These are phyloP conservation scores for Pseudogymnoascus sp. DNA, from an alignment of 2,329 filamentous ascomycete species.

Conservation along the genomic window DNA sequence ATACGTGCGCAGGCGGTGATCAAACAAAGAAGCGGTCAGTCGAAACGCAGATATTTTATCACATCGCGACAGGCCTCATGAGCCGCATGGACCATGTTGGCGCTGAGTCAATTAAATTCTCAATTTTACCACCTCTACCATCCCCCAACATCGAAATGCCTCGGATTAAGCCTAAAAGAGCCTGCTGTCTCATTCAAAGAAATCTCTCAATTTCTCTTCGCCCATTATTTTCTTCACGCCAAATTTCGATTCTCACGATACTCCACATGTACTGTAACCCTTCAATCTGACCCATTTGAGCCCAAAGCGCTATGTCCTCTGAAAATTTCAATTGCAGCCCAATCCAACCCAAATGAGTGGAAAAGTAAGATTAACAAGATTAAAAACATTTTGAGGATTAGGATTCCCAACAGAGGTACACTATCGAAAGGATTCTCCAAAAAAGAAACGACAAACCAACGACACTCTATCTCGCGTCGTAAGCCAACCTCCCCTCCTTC, in stretches of 20 bases:
- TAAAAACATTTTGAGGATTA: neutral
- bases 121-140: neutral
- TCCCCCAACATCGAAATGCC: neutral
- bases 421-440: neutral
- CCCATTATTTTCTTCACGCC: neutral
- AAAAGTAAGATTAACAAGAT: neutral
- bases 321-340: neutral
- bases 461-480: neutral
- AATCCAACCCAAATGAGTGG: slow-evolving; percentile 3
- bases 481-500: neutral
- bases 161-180: neutral
- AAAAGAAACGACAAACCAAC: neutral
- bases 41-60: neutral
- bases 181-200: neutral
- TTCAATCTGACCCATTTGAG: neutral
- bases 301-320: neutral
- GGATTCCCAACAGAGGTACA: neutral
- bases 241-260: neutral
- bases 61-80: neutral
- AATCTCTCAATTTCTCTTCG: neutral
- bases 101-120: neutral
- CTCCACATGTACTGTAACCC: neutral
- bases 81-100: neutral
- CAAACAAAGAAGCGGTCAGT: slow-evolving; percentile 6
- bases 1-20: neutral